Percentiles rank a stretch among this genome's conserved stretches.
These are phyloP conservation scores for Shiraia sp. DNA, from an alignment of 2,329 filamentous ascomycete genomes.

Conservation along the genomic window DNA sequence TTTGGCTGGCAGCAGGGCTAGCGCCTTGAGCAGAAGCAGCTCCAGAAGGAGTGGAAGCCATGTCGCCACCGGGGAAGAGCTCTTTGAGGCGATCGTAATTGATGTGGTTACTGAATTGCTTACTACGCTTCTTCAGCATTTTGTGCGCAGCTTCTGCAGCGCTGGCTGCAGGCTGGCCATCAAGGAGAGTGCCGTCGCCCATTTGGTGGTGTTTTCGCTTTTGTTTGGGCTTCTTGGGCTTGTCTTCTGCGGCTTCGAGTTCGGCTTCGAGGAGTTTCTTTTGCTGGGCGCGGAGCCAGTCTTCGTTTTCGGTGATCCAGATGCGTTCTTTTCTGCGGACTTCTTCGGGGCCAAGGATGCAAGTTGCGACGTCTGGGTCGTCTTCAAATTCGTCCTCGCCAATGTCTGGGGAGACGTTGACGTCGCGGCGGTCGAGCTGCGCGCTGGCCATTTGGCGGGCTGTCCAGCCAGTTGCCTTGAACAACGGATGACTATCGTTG, in stretches of 20 bases:
- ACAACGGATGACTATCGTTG: constrained; percentile 34
- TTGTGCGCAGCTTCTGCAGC: constrained; percentile 50
- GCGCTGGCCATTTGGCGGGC: constrained; percentile 34
- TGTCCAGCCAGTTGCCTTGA: constrained; percentile 28
- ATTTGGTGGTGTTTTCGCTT: constrained; percentile 44
- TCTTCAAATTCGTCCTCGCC: constrained; percentile 83
- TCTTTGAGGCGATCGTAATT: constrained; percentile 52
- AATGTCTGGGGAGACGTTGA: constrained; percentile 58
- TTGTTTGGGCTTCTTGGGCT: constrained; percentile 54
- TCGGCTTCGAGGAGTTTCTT: constrained; percentile 79
- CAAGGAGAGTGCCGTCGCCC: constrained; percentile 48
- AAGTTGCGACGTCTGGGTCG: constrained; percentile 84
- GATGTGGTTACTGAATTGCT: constrained; percentile 49
- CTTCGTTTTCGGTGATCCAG: constrained; percentile 94
- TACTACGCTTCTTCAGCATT: constrained; percentile 52
- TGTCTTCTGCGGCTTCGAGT: constrained; percentile 57
- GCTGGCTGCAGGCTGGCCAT: constrained; percentile 47
- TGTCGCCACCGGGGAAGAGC: constrained; percentile 39
- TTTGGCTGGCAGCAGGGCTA: constrained; percentile 21
- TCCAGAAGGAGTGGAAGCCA: constrained; percentile 14
- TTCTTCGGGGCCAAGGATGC: constrained; percentile 74
- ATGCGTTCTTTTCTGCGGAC: constrained; percentile 83
- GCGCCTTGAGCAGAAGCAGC: constrained; percentile 24
- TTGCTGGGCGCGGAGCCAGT: constrained; percentile 86
- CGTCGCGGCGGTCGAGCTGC: constrained; percentile 28